Base-by-base conservation (phyloP, 352 stramenopile genomes). In the Phytophthora kernoviae region DNA sequence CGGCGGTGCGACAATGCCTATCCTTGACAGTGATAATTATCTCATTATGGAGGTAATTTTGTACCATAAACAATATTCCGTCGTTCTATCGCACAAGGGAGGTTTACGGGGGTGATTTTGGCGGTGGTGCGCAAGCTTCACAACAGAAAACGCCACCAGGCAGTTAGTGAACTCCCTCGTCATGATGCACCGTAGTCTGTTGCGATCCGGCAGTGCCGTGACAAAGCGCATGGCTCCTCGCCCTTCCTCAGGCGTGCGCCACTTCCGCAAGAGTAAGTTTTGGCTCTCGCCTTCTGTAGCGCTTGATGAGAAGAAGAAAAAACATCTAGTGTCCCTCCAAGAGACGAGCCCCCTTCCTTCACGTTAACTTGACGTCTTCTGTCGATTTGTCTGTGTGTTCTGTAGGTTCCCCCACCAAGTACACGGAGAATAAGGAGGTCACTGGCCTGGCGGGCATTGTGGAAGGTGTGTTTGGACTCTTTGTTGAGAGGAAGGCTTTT, bases 351-450 rank as follows among this genome's bases (percentile, higher is more conserved):
- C 34, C n/a, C 49, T 26, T 42, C 40, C 18, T 41, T 9, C 8
- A 39, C 18, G 3, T 39, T 54, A 39, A 62, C 39, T 40, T 60
- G 34, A 30, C 40, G 20, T 11, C 14, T 27, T 20, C 46, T 30
- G 24, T n/a, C n/a, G n/a, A n/a, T n/a, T n/a, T n/a, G n/a, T n/a
- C 9, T 39, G 15, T 60, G 24, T 54, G 26, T 10, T 53, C 24
- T 56, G 14, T 44, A 94, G 85, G 60, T 32, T 47, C 70, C 26
- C 77, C 83, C 17, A 68, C 65, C 51, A 90, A 91, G 70, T 85
- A 75, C 64, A 91, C 83, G 41, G 81, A 94, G 68, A 94, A 94
- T 77, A 91, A 94, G 70, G 60, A 85, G 58, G 45, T 79, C 44
- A 86, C 51, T 17, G 85, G 85, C 11, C 64, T 94, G 21, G 75